Conservation (phyloP, 208 protist species). For the Crithidia mellificae region DNA sequence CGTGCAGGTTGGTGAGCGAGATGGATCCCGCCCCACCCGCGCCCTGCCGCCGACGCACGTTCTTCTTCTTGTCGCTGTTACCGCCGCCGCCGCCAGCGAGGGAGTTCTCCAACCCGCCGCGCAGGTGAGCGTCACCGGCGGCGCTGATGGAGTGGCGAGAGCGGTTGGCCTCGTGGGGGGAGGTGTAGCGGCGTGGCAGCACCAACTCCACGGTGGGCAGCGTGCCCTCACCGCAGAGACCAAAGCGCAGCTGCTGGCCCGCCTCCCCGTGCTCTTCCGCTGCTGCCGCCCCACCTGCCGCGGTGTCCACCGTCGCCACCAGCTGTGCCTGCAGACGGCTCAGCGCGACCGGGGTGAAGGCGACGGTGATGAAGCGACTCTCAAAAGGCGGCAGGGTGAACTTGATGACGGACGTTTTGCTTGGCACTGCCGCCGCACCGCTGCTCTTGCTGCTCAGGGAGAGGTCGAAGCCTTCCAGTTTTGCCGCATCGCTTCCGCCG, state of each 20-base stretch:
- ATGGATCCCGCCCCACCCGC: neutral
- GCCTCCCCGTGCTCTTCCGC: slow-evolving; percentile 31
- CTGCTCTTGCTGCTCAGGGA: slow-evolving; percentile 30
- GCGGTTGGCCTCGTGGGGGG: slow-evolving; percentile 4
- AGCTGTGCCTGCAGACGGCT: slow-evolving; percentile 84
- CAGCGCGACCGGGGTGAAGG: slow-evolving; percentile 87
- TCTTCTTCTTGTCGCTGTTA: slow-evolving; percentile 7
- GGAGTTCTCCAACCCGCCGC: no score
- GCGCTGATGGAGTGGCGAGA: neutral
- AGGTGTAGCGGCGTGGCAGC: slow-evolving; percentile 48
- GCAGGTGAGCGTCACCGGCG: slow-evolving; percentile 15
- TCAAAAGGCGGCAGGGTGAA: slow-evolving; percentile 94
- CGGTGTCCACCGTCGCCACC: slow-evolving; percentile 90
- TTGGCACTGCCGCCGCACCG: neutral
- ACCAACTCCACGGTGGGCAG: slow-evolving; percentile 89
- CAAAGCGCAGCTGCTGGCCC: slow-evolving; percentile 77
- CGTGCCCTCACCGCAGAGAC: slow-evolving; percentile 91
- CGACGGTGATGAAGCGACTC: slow-evolving; percentile 93
- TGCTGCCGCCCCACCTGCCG: slow-evolving; percentile 43
- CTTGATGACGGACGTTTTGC: slow-evolving; percentile 8
- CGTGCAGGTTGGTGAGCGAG: neutral
- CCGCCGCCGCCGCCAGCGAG: neutral
- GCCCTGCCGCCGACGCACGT: neutral
- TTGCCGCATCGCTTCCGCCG: neutral
- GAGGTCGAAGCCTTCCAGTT: slow-evolving; percentile 67